phyloP scores from a whole-genome alignment of 345 rosid species.

The Mallotus nudiflorus region DNA sequence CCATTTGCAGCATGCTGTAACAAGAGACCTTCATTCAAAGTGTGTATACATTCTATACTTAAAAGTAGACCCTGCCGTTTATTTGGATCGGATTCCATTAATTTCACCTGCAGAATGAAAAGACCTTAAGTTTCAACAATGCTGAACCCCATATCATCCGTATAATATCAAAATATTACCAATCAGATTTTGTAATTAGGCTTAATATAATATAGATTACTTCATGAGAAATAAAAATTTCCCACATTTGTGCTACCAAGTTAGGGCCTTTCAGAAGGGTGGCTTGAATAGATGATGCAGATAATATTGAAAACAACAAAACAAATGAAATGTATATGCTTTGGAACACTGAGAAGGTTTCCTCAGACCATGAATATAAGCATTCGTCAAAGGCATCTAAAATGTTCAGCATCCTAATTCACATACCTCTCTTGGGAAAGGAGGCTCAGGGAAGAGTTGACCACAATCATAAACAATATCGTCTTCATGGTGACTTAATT shows the following conservation, averaged over 20 bases:
- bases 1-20: conserved; percentile 71
- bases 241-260: background rate
- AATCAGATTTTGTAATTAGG: conserved; percentile 2
- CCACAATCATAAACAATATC: conserved; percentile 80
- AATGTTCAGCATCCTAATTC: conserved; percentile 20
- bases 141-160: too few relatives aligned
- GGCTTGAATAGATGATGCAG: background rate
- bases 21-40: conserved; percentile 87
- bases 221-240: background rate
- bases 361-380: background rate
- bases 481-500: conserved; percentile 89
- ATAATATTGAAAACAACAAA: conserved; percentile 1
- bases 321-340: conserved; percentile 2
- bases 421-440: conserved; percentile 89
- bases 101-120: conserved; percentile 50
- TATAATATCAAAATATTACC: background rate
- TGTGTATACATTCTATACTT: conserved; percentile 81
- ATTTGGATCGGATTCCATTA: conserved; percentile 65
- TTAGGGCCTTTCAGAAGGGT: background rate
- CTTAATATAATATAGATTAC: conserved; percentile 7
- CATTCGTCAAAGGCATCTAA: background rate
- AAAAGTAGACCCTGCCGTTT: conserved; percentile 57
- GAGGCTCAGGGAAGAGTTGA: conserved; percentile 93
- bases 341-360: background rate
- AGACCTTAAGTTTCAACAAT: background rate